Base-by-base conservation (phyloP, 2,329 filamentous ascomycete species). In the Chrysosphaeria jannelii region DNA sequence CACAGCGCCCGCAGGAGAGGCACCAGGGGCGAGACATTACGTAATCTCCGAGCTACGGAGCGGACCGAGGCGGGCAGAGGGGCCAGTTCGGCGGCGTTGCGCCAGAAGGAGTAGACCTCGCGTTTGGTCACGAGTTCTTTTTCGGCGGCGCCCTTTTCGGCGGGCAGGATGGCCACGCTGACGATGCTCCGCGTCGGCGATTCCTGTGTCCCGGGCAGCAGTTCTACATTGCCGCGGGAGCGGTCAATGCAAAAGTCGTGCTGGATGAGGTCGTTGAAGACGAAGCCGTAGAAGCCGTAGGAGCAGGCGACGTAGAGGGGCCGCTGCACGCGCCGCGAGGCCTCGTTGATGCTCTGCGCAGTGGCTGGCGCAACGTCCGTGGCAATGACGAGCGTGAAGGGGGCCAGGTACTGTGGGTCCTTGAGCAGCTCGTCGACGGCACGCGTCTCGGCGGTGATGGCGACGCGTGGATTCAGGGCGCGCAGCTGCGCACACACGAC, bases 171-270 rank as follows among this genome's bases (percentile, higher is more conserved):
- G 31, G 60, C 54, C 15, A 79, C 64, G 31, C 60, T 54, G 17
- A 79, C 45, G 27, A 93, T 56, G 33, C 59, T 64, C 25, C 81
- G 62, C 5, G 81, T 91, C 13, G 63, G 53, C 2, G 72, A 70
- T 40, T 97, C 85, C 4, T 56, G 46, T 1, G 22, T 14, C 22
- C 53, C 52, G 6, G 51, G 30, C 19, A 53, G 42, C 1, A 64
- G 67, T 11, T 59, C 39, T 8, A 72, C 48, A 37, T 93, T 93
- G 27, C 71, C 66, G 31, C 69, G 66, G 29, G 75, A 64, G 27
- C 85, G 67, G 47, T 89, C 68, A 29, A 97, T 68, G 29, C 85
- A 63, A 38, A 76, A 97, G 36, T 79, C 67, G 42, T 97, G 85
- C 36, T 67, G 58, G 34, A 90, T 76, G 12, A 97, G 56, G 41